These are phyloP conservation scores for Trichocomaceae sp. DNA, from an alignment of 2,329 filamentous ascomycete species.

Conservation along the genomic window DNA sequence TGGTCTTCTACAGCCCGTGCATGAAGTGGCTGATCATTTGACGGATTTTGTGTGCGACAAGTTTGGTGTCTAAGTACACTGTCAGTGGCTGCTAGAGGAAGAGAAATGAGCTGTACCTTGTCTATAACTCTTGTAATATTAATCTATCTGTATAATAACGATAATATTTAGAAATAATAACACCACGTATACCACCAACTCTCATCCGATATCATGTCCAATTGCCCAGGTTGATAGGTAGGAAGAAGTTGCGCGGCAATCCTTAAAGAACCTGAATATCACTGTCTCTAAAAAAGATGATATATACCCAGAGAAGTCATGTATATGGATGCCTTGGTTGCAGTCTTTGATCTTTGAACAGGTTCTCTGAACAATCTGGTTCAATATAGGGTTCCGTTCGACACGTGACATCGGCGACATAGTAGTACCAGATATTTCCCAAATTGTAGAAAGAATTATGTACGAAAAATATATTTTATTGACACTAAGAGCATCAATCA, in stretches of 20 bases:
- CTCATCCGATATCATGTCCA: too few species aligned
- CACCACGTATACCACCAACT: too few species aligned
- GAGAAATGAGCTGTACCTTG: not conserved
- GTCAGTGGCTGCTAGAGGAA: too few species aligned
- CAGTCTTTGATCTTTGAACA: not conserved
- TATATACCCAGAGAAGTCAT: too few species aligned
- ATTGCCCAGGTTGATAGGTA: too few species aligned
- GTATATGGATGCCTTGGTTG: too few species aligned
- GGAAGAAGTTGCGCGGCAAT: too few species aligned
- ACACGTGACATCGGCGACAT: not conserved
- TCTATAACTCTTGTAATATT: not conserved
- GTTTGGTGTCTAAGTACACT: constrained; percentile 10
- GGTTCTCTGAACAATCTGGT: not conserved
- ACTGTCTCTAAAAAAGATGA: too few species aligned
- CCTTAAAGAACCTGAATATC: too few species aligned
- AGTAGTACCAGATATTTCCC: too few species aligned
- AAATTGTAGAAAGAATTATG: not conserved
- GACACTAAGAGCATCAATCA: not conserved
- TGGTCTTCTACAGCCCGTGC: not conserved
- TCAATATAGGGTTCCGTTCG: not conserved
- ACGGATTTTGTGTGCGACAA: constrained; percentile 11
- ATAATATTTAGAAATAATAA: too few species aligned
- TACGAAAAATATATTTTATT: not conserved
- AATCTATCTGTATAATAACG: not conserved
- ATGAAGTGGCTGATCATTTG: constrained; percentile 8